Evolutionary conservation across 2,329 filamentous ascomycete species (phyloP).

Genomic region (Lachnellula arida): DNA sequence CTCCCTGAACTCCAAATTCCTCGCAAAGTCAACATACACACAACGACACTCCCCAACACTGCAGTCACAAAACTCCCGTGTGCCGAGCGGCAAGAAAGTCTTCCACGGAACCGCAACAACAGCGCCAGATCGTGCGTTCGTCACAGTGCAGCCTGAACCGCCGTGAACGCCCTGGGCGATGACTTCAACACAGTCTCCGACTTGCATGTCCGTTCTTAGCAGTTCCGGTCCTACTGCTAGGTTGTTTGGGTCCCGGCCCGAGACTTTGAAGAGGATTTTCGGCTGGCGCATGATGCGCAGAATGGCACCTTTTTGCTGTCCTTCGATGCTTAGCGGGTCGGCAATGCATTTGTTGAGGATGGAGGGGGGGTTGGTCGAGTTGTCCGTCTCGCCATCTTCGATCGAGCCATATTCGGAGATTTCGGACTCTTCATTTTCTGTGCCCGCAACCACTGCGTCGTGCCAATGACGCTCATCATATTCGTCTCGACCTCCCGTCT

Average conservation of each 20-base stretch:
- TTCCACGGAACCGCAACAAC: neutral
- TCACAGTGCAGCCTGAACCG: neutral
- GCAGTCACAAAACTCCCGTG: neutral
- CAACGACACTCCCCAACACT: neutral
- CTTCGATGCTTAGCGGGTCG: neutral
- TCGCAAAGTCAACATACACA: neutral
- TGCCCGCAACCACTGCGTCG: neutral
- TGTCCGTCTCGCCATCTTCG: neutral
- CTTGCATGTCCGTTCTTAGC: neutral
- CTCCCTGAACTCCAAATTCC: neutral
- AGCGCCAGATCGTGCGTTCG: neutral
- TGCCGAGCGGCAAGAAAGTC: neutral
- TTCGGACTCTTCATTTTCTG: neutral
- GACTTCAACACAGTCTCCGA: neutral
- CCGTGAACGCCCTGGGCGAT: neutral
- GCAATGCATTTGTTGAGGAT: neutral
- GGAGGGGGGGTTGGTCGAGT: too few relatives aligned
- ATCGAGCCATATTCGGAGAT: neutral
- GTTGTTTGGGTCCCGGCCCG: neutral
- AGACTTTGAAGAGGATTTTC: neutral
- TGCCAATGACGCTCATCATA: neutral
- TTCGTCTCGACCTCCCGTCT: neutral
- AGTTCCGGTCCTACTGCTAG: neutral
- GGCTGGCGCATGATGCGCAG: neutral
- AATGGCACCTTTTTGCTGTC: neutral